A percentile compares a stretch with the other conserved stretches of the same genome.
phyloP scores from a whole-genome alignment of 169 alveolate species.

The Ichthyophthirius multifiliis region DNA sequence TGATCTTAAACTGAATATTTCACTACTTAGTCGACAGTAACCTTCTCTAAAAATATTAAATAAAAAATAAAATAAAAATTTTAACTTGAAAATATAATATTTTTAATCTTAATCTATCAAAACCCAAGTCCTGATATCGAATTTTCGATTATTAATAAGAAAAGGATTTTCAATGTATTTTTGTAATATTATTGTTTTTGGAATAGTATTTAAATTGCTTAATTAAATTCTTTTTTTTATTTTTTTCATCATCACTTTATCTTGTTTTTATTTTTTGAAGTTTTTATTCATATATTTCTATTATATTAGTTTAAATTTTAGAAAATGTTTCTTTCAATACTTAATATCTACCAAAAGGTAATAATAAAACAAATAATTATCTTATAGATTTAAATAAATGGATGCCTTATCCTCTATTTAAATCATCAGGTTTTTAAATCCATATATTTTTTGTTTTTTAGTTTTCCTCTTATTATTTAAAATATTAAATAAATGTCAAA shows the following conservation, averaged over 20 bases:
- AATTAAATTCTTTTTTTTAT: neutral
- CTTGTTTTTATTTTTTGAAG: neutral
- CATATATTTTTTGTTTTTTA: slow-evolving; percentile 49
- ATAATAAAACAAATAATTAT: neutral
- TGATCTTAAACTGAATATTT: slow-evolving; percentile 45
- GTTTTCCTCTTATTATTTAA: neutral
- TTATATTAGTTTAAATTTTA: neutral
- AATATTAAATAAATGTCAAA: slow-evolving; percentile 12
- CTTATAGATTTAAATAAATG: slow-evolving; percentile 25
- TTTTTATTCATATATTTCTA: neutral
- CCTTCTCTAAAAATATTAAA: slow-evolving; percentile 56
- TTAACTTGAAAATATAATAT: slow-evolving; percentile 58
- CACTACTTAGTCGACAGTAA: slow-evolving; percentile 60
- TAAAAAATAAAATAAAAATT: neutral
- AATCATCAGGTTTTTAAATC: slow-evolving; percentile 69
- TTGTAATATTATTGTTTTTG: slow-evolving; percentile 62
- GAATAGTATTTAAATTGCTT: neutral
- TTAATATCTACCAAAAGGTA: neutral
- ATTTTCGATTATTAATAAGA: slow-evolving; percentile 66
- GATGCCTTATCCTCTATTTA: slow-evolving; percentile 72
- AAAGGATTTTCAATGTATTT: slow-evolving; percentile 80
- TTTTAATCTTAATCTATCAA: slow-evolving; percentile 53
- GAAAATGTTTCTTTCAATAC: neutral
- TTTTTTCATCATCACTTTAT: neutral
- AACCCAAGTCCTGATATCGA: slow-evolving; percentile 83